Base-by-base conservation (phyloP, 2,329 filamentous ascomycete species). In the Arachnomyces sp. region DNA sequence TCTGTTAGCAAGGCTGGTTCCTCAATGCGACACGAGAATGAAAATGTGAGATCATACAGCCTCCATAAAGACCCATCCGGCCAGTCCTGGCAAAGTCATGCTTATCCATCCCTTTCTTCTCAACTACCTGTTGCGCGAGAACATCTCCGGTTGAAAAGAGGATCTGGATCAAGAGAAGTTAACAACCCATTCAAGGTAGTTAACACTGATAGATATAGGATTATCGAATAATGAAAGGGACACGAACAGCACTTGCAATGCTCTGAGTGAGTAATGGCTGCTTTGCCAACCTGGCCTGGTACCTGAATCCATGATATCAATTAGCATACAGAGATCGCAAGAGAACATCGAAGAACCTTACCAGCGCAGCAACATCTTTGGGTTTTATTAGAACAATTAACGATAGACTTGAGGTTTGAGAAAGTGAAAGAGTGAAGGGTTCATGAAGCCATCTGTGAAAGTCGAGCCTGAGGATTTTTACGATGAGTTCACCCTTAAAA, bases 61-160 rank as follows among this genome's bases (percentile, higher is more conserved):
- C 69, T 39, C 69, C 69, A 41, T 72, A 72, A 28, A 69, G 53
- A 18, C 60, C 65, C 69, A 72, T 71, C 41, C 69, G 63, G 28
- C 63, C 68, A 29, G 69, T 72, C 40, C 69, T 58, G 16, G 59
- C 61, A 40, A 65, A 57, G 56, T 90, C 83, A 62, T 98, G 90
- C 49, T 84, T 83, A 52, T 82, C 67, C 17, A 84, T 51, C 13
- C 88, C 89, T 55, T 75, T 81, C 62, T 80, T 82, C 68, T 96
- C 90, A 44, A 98, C 85, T 28, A 79, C 73, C 67, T 96, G 90
- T 67, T 98, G 92, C 29, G 92, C 87, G 51, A 93, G 81, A 45
- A 84, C 73, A 68, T 98, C 92, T 55, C 92, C 92, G 11, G 88
- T 86, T 43, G 84, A 89, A 62, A 96, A 98, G 48, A 98, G 81